Conservation (phyloP, 495 filamentous ascomycete genomes). For the Aspergillus ostianus region DNA sequence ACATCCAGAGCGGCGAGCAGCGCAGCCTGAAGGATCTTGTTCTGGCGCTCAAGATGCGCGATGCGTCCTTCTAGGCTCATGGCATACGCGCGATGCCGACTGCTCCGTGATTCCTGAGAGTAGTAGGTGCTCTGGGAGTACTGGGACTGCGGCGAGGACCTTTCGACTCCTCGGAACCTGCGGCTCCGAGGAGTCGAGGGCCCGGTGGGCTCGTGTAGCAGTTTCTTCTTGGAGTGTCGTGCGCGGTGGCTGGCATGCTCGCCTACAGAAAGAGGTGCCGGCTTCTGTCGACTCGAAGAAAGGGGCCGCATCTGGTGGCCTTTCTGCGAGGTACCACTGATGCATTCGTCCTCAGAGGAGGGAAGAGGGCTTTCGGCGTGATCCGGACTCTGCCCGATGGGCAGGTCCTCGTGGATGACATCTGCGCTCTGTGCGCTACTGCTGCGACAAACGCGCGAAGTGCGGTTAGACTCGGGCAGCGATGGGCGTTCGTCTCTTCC, state of each 20-base stretch:
- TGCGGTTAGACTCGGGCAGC: conserved; percentile 15
- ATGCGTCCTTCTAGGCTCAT: conserved; percentile 38
- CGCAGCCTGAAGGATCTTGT: conserved; percentile 46
- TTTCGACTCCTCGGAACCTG: conserved; percentile 22
- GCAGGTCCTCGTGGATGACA: conserved; percentile 25
- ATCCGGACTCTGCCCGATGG: conserved; percentile 20
- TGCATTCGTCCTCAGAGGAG: conserved; percentile 46
- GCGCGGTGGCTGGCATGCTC: conserved; percentile 8
- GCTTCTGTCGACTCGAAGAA: conserved; percentile 15
- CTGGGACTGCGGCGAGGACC: conserved; percentile 25
- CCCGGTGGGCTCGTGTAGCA: conserved; percentile 3
- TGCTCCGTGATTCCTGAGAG: conserved; percentile 24
- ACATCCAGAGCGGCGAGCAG: conserved; percentile 42
- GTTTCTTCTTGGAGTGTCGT: conserved; percentile 11
- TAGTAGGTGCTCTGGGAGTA: conserved; percentile 24
- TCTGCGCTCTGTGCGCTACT: conserved; percentile 29
- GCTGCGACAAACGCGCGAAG: conserved; percentile 25
- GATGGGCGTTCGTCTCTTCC: conserved; percentile 11
- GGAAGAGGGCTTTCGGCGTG: conserved; percentile 37
- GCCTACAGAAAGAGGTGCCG: conserved; percentile 12
- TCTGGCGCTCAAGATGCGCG: conserved; percentile 43
- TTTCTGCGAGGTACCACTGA: conserved; percentile 14
- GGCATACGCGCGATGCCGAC: conserved; percentile 15
- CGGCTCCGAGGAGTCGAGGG: conserved; percentile 30
- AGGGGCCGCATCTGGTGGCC: conserved; percentile 12